These are phyloP conservation scores for Solanum lycopersicoides DNA, from an alignment of 257 asterid species.

Conservation along the genomic window DNA sequence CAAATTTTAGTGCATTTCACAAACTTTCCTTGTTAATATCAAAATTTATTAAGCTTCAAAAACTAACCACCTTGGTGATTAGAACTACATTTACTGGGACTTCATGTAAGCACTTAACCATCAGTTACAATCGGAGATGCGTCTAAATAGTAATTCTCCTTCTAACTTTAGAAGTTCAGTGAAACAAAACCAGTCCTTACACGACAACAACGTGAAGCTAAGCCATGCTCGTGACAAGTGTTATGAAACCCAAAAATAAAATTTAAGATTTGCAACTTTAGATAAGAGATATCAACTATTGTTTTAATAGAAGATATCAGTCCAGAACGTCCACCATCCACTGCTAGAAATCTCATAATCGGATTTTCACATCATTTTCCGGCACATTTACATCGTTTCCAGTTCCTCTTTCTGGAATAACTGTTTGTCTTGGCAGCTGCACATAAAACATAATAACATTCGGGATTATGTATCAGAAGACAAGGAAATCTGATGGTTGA, in stretches of 20 bases:
- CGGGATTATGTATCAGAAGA: neutral
- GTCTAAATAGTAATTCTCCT: neutral
- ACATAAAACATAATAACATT: neutral
- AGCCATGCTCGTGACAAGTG: neutral
- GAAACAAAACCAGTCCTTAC: neutral
- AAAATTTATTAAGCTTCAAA: neutral
- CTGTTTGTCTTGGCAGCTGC: conserved; percentile 29
- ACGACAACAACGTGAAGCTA: neutral
- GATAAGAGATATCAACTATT: neutral
- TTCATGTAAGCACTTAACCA: neutral
- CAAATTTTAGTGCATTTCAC: neutral
- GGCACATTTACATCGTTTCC: conserved; percentile 63
- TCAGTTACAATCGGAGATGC: neutral
- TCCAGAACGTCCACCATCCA: neutral
- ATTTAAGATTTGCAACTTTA: neutral
- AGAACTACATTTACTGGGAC: neutral
- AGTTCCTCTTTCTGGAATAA: conserved; percentile 14
- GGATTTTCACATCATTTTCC: conserved; percentile 59
- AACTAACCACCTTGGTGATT: neutral
- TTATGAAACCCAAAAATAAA: neutral
- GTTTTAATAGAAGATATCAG: neutral
- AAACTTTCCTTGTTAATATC: neutral
- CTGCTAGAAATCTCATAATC: conserved; percentile 21
- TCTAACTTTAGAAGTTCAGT: neutral
- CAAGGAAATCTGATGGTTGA: neutral